phyloP scores from a whole-genome alignment of 2,329 filamentous ascomycete genomes.

The Cadophora sp. region DNA sequence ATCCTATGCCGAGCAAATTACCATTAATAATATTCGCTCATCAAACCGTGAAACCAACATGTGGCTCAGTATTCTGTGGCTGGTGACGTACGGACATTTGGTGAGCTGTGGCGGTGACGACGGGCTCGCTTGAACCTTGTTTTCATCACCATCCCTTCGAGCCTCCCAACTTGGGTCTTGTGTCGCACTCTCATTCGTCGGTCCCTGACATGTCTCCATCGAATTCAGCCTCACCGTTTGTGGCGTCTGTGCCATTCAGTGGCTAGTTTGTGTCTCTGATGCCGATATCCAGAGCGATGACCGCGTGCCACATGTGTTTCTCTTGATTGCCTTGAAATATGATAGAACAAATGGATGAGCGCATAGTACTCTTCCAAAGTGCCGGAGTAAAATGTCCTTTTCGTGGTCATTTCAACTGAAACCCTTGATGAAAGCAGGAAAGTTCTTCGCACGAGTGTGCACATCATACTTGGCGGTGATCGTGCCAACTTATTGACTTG shows the following conservation, averaged over 20 bases:
- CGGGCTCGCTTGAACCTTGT: constrained; percentile 15
- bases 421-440: too few species aligned
- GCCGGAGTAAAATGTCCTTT: background rate
- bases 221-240: background rate
- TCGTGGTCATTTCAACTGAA: too few species aligned
- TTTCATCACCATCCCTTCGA: background rate
- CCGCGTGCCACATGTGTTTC: background rate
- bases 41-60: too few species aligned
- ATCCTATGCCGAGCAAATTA: too few species aligned
- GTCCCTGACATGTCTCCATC: background rate
- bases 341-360: background rate
- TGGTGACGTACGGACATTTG: background rate
- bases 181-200: background rate
- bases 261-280: background rate
- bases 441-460: too few species aligned
- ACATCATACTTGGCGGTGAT: background rate
- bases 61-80: background rate
- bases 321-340: background rate
- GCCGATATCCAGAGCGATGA: background rate
- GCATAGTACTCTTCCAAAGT: background rate
- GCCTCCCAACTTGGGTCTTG: background rate
- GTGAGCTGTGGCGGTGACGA: constrained; percentile 11
- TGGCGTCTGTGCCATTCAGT: background rate
- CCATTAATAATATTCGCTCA: too few species aligned
- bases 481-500: background rate